Conservation (phyloP, 2,329 filamentous ascomycete genomes). For the Bipolaris victoriae region DNA sequence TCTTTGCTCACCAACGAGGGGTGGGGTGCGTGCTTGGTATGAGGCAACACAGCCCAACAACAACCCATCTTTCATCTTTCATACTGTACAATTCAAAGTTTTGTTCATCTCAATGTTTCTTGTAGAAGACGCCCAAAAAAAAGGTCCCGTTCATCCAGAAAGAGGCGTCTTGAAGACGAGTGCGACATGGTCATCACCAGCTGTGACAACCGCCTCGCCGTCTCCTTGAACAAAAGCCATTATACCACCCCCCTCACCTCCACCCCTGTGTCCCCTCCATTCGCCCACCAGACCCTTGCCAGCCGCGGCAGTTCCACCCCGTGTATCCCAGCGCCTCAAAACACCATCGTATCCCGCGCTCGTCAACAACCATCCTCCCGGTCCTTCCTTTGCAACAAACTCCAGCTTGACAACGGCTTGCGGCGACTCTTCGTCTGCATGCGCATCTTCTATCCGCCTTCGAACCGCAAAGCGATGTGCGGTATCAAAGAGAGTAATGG, state of each 20-base stretch:
- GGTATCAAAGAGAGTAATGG: conserved; percentile 85
- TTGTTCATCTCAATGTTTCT: background rate
- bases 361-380: conserved; percentile 73
- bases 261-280: conserved; percentile 87
- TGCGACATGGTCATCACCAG: conserved; percentile 74
- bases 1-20: background rate
- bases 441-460: conserved; percentile 78
- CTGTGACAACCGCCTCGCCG: conserved; percentile 80
- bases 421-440: conserved; percentile 74
- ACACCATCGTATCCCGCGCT: conserved; percentile 92
- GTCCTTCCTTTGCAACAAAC: conserved; percentile 66
- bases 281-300: conserved; percentile 77
- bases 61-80: too few relatives aligned
- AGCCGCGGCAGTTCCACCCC: conserved; percentile 70
- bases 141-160: conserved; percentile 4
- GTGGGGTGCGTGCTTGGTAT: too few relatives aligned
- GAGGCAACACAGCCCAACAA: too few relatives aligned
- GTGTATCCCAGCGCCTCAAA: conserved; percentile 83
- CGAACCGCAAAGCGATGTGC: conserved; percentile 86
- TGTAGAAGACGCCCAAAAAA: background rate
- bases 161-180: conserved; percentile 37
- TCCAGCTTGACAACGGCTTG: conserved; percentile 91
- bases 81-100: background rate
- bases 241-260: conserved; percentile 86
- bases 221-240: conserved; percentile 85